Evolutionary conservation across 495 filamentous ascomycete genomes (phyloP), one percentile per base, ranked within the genome.

Genomic region (Hypoxylon cercidicola): DNA sequence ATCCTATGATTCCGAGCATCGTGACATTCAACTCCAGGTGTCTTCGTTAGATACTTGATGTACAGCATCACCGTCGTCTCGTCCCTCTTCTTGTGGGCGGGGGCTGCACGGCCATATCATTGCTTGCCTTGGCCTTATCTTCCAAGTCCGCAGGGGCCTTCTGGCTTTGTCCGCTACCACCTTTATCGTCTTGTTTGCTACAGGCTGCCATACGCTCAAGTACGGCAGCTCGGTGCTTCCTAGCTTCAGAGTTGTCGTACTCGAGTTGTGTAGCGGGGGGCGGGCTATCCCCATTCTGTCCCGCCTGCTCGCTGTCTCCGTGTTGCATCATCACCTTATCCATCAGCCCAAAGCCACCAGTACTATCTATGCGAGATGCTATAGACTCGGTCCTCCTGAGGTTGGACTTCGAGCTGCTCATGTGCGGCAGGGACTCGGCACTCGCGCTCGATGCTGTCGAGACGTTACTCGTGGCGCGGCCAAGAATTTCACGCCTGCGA

Each of bases 401-500:
- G 37, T 49, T 64, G 28, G 56, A 52, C 28, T 44, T 58, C 1
- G 60, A 57, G 21, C 51, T 45, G 28, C 55, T 57, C 15, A 40
- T 37, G 15, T 62, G 57, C 23, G 66, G 18, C 11, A 28, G 40
- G 0, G 69, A 69, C 16, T 65, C 62, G 0, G 37, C 66, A 28
- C 68, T 69, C 39, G 62, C 65, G 39, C 70, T 75, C 46, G 78
- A 79, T 0, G 68, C 72, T 0, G 77, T 73, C 1, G 82, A 85
- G 0, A 77, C 75, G 60, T 84, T 86, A 61, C 82, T 85, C 10
- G 78, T 64, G 0, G 78, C 82, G 34, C 84, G 76, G 21, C 82
- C 83, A 1, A 86, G 56, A 20, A 85, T 80, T 40, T 80, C 68
- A 4, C 77, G 77, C 28, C 78, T 76, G 6, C 79, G 73, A 0